Base-by-base conservation (phyloP, 2,329 filamentous ascomycete species). In the Leptographium galeiforme region DNA sequence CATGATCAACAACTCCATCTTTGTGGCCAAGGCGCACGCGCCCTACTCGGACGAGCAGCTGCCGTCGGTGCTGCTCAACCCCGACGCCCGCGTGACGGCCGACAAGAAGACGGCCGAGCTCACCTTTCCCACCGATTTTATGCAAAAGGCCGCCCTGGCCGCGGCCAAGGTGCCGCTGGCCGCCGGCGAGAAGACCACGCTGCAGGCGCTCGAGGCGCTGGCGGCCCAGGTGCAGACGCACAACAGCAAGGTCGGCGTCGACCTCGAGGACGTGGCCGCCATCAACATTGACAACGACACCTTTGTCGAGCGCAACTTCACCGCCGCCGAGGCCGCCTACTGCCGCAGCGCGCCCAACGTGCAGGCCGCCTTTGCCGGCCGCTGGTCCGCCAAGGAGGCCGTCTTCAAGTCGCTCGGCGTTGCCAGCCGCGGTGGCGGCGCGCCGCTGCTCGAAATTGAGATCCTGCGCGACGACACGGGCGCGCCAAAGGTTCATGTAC, bases 321-420 rank as follows among this genome's bases (percentile, higher is more conserved):
- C 93, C 0, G 69, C 75, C 16, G 73, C 76, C 50, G 93, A 98
- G 72, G 86, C 90, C 62, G 77, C 79, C 34, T 97, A 98, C 74
- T 98, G 94, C 75, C 77, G 77, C 58, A 81, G 84, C 64, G 84
- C 62, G 25, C 56, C 58, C 25, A 63, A 63, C 64, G 87, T 89
- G 1, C 88, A 89, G 65, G 87, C 90, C 60, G 94, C 89, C 51
- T 98, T 96, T 70, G 89, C 91, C 6, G 93, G 93, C 50, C 83
- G 89, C 61, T 98, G 93, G 93, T 91, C 85, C 63, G 93, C 93
- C 39, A 98, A 98, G 75, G 93, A 98, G 72, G 93, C 93, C 33
- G 90, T 98, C 1, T 98, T 98, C 78, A 98, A 98, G 80, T 89
- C 88, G 40, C 76, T 98, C 14, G 89, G 90, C 60, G 90, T 97